These are phyloP conservation scores for Oenanthe sinensis DNA, from an alignment of 129 eudicot species.

Conservation along the genomic window DNA sequence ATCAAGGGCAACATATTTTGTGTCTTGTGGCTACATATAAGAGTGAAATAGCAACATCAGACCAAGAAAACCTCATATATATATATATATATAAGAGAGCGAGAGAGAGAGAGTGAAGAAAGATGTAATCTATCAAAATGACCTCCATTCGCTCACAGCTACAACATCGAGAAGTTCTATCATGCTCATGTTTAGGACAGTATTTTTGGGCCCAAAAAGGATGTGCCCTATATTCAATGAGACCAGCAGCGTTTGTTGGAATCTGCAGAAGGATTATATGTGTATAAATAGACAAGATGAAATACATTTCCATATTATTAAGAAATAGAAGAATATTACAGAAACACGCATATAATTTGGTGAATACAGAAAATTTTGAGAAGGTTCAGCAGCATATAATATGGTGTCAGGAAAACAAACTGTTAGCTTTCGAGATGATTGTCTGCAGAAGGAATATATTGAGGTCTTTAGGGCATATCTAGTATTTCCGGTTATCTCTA, in stretches of 20 bases:
- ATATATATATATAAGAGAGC: not conserved
- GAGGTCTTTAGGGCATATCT: not conserved
- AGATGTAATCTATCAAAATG: not conserved
- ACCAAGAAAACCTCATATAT: not conserved
- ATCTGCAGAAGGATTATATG: constrained; percentile 32
- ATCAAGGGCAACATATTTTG: constrained; percentile 53
- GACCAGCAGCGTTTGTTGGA: constrained; percentile 64
- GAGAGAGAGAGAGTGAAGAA: not conserved
- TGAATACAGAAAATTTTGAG: not conserved
- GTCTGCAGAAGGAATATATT: too few species aligned
- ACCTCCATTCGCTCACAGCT: constrained; percentile 93
- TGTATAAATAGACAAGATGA: not conserved
- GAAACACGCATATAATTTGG: not conserved
- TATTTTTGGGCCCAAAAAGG: constrained; percentile 89
- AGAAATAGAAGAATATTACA: not conserved
- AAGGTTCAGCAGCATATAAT: not conserved
- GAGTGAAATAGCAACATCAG: constrained; percentile 12
- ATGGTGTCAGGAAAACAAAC: not conserved
- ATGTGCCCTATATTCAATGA: constrained; percentile 65
- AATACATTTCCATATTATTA: not conserved
- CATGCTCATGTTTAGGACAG: constrained; percentile 68
- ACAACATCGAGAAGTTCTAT: constrained; percentile 77
- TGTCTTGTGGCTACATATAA: constrained; percentile 44
- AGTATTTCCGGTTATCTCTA: not conserved
- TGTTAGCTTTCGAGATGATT: not conserved